Evolutionary conservation across 805 yeast genomes (phyloP).

Genomic region (Clavispora fructus): DNA sequence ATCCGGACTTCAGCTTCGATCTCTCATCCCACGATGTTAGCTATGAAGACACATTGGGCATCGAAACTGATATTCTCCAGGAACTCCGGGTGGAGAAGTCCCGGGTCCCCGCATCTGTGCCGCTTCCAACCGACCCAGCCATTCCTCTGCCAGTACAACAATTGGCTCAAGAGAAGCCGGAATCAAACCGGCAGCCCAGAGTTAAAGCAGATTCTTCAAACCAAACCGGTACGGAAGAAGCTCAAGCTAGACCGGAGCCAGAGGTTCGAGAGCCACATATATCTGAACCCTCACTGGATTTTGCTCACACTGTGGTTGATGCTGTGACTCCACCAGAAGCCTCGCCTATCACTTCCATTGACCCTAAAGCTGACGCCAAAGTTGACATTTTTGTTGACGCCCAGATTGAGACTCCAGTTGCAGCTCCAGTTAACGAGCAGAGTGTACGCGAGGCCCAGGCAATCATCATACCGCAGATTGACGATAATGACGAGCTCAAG

Average conservation of each 20-base stretch:
- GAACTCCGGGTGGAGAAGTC: conserved; percentile 14
- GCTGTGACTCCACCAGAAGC: neutral
- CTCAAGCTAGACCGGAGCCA: no score
- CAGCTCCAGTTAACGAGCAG: neutral
- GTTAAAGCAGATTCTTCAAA: no score
- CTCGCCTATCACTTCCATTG: neutral
- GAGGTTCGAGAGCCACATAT: no score
- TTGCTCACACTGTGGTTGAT: neutral
- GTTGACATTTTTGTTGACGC: neutral
- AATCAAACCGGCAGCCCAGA: no score
- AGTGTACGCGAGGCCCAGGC: neutral
- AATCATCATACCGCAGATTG: neutral
- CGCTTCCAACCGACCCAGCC: no score
- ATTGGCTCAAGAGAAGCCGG: no score
- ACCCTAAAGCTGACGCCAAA: neutral
- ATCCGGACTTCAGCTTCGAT: conserved; percentile 35
- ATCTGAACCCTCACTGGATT: no score
- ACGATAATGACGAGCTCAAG: neutral
- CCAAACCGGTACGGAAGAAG: no score
- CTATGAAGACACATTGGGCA: conserved; percentile 34
- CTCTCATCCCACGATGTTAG: conserved; percentile 34
- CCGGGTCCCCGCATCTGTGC: neutral
- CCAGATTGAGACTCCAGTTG: neutral
- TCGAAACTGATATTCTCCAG: conserved; percentile 24
- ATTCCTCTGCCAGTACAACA: no score